Evolutionary conservation across 176 grass and related monocot species (phyloP).

Genomic region (Carex parvula): DNA sequence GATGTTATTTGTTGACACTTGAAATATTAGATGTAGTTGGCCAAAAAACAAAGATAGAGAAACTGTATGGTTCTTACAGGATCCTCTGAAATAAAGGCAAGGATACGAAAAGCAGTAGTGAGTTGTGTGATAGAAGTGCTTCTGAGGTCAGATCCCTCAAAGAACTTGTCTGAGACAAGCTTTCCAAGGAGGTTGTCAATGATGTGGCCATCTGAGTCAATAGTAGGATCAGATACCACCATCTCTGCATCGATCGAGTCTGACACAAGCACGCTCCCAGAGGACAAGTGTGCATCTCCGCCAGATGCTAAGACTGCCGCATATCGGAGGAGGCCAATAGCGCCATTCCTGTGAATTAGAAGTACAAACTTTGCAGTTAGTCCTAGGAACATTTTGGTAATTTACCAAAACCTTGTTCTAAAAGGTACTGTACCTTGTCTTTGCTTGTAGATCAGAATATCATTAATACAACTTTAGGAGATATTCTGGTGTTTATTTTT

Average conservation of each 20-base stretch:
- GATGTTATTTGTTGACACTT: background rate
- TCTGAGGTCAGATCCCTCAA: conserved; percentile 69
- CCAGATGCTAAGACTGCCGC: conserved; percentile 86
- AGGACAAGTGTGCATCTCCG: conserved; percentile 93
- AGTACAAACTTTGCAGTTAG: background rate
- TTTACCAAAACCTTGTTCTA: conserved; percentile 3
- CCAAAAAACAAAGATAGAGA: conserved; percentile 25
- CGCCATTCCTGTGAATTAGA: conserved; percentile 51
- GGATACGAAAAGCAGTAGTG: conserved; percentile 79
- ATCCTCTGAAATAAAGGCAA: conserved; percentile 94
- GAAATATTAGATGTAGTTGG: background rate
- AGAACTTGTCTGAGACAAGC: conserved; percentile 75
- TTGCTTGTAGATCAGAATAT: background rate
- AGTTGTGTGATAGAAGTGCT: conserved; percentile 86
- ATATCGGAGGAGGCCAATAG: conserved; percentile 80
- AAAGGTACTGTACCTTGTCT: background rate
- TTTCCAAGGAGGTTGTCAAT: conserved; percentile 94
- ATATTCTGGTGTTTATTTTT: background rate
- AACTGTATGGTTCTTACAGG: conserved; percentile 34
- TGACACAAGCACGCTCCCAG: conserved; percentile 80
- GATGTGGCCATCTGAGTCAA: conserved; percentile 62
- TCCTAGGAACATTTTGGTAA: background rate
- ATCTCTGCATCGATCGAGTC: conserved; percentile 92
- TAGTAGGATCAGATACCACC: conserved; percentile 77
- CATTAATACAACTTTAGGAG: background rate